A percentile compares a stretch with the other conserved stretches of the same genome.
These are phyloP conservation scores for Globisporangium nagaii DNA, from an alignment of 352 stramenopile genomes.

Conservation along the genomic window DNA sequence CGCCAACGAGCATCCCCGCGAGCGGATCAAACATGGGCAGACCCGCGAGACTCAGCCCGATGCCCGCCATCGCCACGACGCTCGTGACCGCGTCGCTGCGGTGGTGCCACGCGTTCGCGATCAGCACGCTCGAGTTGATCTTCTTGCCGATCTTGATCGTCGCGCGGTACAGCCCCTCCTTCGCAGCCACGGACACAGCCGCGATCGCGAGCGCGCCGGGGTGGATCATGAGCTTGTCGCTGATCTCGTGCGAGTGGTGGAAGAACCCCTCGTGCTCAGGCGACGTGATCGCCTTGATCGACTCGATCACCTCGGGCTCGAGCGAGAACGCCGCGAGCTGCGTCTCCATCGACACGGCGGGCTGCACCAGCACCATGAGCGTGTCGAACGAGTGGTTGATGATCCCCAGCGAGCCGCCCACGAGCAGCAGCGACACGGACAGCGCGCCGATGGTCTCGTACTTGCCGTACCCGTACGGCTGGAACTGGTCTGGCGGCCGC, in stretches of 20 bases:
- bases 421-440: slow-evolving; percentile 54
- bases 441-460: slow-evolving; percentile 71
- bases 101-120: slow-evolving; percentile 96
- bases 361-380: slow-evolving; percentile 43
- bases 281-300: slow-evolving; percentile 21
- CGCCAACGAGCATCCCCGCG: slow-evolving; percentile 62
- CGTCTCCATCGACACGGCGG: slow-evolving; percentile 1
- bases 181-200: slow-evolving; percentile 79
- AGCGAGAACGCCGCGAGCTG: slow-evolving; percentile 2
- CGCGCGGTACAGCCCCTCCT: slow-evolving; percentile 90
- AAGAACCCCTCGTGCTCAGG: slow-evolving; percentile 2
- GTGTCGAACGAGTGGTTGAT: slow-evolving; percentile 65
- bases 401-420: slow-evolving; percentile 60
- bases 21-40: slow-evolving; percentile 65
- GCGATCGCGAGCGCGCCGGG: slow-evolving; percentile 80
- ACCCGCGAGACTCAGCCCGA: slow-evolving; percentile 52
- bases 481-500: slow-evolving; percentile 87
- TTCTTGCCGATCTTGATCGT: slow-evolving; percentile 87
- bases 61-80: slow-evolving; percentile 63
- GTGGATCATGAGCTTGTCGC: slow-evolving; percentile 30
- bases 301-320: slow-evolving; percentile 16
- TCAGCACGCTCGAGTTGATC: slow-evolving; percentile 90
- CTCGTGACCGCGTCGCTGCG: slow-evolving; percentile 82
- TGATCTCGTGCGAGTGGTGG: neutral
- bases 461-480: slow-evolving; percentile 78